These are phyloP conservation scores for Sphagnum tenellum DNA, from an alignment of 225 moss, liverwort and hornwort species.

Conservation along the genomic window DNA sequence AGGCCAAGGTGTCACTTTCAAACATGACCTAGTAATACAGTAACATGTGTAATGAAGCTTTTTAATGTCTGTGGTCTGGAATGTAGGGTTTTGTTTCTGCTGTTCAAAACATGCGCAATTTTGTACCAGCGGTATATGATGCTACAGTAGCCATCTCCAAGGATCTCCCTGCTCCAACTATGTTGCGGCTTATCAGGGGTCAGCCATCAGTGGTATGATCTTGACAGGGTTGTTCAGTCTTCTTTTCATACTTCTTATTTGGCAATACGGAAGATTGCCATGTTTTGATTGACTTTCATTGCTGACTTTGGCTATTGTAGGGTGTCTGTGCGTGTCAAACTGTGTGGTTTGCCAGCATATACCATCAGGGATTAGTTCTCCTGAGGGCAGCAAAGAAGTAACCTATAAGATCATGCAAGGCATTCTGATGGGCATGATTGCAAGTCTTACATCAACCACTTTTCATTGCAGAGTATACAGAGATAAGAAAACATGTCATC, in stretches of 20 bases:
- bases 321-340: too few relatives aligned
- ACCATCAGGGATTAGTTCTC: too few relatives aligned
- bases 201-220: constrained; percentile 71
- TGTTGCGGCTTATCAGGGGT: constrained; percentile 73
- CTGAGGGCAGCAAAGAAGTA: too few relatives aligned
- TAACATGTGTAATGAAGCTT: too few relatives aligned
- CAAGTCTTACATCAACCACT: not conserved
- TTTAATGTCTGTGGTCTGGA: not conserved
- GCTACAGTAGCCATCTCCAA: constrained; percentile 67
- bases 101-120: constrained; percentile 74
- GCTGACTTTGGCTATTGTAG: not conserved
- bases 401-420: too few relatives aligned
- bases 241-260: constrained; percentile 1
- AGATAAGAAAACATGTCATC: too few relatives aligned
- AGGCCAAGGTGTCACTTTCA: too few relatives aligned
- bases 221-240: not conserved
- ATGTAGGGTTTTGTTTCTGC: constrained; percentile 95
- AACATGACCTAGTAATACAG: too few relatives aligned
- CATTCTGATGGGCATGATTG: too few relatives aligned
- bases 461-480: too few relatives aligned
- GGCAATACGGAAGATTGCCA: not conserved
- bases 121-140: constrained; percentile 87
- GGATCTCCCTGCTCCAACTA: constrained; percentile 72
- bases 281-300: too few relatives aligned
- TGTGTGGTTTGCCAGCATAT: too few relatives aligned